Conservation (phyloP, 208 protist genomes). For the Wallacemonas sp. region DNA sequence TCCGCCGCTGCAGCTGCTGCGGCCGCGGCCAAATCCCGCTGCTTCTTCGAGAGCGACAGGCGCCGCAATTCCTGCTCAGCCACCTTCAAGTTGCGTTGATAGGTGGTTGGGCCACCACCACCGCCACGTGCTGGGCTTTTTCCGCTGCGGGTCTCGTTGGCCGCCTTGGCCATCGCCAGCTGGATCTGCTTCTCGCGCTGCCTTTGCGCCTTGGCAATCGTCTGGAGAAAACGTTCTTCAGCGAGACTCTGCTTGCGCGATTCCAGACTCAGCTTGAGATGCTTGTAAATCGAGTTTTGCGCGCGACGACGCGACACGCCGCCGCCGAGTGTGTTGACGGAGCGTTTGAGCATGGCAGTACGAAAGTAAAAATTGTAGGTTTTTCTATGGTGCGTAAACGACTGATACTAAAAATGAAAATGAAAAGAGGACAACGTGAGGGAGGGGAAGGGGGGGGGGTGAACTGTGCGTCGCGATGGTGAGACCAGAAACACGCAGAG, state of each 20-base stretch:
- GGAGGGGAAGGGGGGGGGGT: too few species aligned
- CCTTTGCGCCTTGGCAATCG: slow-evolving; percentile 11
- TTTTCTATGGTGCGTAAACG: too few species aligned
- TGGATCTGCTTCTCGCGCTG: slow-evolving; percentile 20
- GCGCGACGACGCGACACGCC: background rate
- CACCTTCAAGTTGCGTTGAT: slow-evolving; percentile 16
- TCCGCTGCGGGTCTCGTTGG: background rate
- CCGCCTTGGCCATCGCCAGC: slow-evolving; percentile 10
- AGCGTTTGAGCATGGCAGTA: slow-evolving; percentile 1
- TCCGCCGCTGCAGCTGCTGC: too few species aligned
- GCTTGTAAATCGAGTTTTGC: background rate
- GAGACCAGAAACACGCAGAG: too few species aligned
- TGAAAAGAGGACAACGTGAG: too few species aligned
- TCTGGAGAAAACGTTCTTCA: slow-evolving; percentile 14
- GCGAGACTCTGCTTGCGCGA: slow-evolving; percentile 10
- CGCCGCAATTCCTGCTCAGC: slow-evolving; percentile 11
- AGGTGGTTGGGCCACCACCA: too few species aligned
- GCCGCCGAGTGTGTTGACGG: background rate
- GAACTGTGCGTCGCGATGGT: too few species aligned
- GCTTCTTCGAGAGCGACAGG: too few species aligned
- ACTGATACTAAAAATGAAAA: too few species aligned
- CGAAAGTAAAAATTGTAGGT: too few species aligned
- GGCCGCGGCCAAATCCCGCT: too few species aligned
- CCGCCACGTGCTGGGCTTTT: too few species aligned
- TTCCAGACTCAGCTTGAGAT: background rate